These are phyloP conservation scores for Apiotrichum siamense DNA, from an alignment of 1,284 basidiomycete species.

Conservation along the genomic window DNA sequence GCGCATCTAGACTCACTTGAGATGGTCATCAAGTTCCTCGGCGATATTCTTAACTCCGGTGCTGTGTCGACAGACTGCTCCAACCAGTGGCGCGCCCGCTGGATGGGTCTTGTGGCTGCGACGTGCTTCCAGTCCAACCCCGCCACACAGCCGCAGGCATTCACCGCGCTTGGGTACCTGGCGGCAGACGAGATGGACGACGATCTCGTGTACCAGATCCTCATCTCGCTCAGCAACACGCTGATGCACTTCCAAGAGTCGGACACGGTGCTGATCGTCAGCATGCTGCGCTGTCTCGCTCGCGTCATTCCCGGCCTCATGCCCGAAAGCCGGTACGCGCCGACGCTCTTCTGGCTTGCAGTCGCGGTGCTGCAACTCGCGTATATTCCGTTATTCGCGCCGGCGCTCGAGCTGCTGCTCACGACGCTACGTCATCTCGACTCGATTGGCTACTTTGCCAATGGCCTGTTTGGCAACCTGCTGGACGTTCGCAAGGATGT, in stretches of 20 bases:
- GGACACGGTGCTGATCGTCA: slow-evolving; percentile 57
- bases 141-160: slow-evolving; percentile 80
- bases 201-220: slow-evolving; percentile 45
- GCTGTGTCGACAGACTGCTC: slow-evolving; percentile 62
- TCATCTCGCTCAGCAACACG: slow-evolving; percentile 52
- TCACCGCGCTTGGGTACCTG: slow-evolving; percentile 74
- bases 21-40: slow-evolving; percentile 59
- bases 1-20: slow-evolving; percentile 62
- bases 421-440: slow-evolving; percentile 49
- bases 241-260: slow-evolving; percentile 36
- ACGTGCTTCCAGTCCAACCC: slow-evolving; percentile 90
- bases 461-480: slow-evolving; percentile 52
- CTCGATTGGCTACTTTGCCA: slow-evolving; percentile 50
- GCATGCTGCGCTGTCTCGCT: slow-evolving; percentile 78
- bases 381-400: slow-evolving; percentile 63
- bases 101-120: slow-evolving; percentile 87
- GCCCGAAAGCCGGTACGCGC: slow-evolving; percentile 63
- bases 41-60: slow-evolving; percentile 60
- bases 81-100: slow-evolving; percentile 87
- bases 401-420: slow-evolving; percentile 62
- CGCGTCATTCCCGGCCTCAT: slow-evolving; percentile 66
- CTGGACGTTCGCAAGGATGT: slow-evolving; percentile 61
- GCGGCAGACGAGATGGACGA: slow-evolving; percentile 64
- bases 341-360: slow-evolving; percentile 76
- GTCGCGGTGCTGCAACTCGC: slow-evolving; percentile 72